These are phyloP conservation scores for Fusarium sacchari DNA, from an alignment of 2,329 filamentous ascomycete genomes.

Conservation along the genomic window DNA sequence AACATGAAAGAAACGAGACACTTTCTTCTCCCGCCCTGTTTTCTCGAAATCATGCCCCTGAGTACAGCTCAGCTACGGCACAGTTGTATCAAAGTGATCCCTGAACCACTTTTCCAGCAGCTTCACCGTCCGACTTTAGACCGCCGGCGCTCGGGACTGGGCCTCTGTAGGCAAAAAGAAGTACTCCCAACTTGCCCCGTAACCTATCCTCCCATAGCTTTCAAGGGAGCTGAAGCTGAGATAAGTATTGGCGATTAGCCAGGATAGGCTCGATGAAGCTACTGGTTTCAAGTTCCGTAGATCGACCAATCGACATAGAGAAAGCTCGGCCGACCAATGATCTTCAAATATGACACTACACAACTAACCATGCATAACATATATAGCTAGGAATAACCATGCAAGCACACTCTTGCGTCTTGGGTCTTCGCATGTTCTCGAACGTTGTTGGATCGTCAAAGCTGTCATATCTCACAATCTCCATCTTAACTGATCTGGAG, in stretches of 20 bases:
- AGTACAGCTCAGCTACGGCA: not conserved
- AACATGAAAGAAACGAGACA: not conserved
- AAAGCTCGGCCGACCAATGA: not conserved
- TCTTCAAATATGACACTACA: not conserved
- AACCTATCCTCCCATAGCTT: not conserved
- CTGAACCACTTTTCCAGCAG: too few relatives aligned
- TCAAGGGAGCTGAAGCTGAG: not conserved
- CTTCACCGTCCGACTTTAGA: not conserved
- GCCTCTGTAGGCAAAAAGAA: not conserved
- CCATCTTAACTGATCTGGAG: not conserved
- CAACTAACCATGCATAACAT: constrained; percentile 9
- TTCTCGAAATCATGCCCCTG: not conserved
- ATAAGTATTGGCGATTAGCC: not conserved
- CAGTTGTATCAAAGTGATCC: not conserved
- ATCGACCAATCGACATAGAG: constrained; percentile 17
- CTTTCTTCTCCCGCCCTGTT: not conserved
- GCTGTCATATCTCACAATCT: not conserved
- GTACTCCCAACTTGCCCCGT: not conserved
- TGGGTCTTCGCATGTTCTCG: not conserved
- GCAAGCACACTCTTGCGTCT: not conserved
- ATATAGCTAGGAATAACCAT: not conserved
- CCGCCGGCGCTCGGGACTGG: not conserved
- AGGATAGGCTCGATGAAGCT: constrained; percentile 7
- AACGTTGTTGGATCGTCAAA: not conserved
- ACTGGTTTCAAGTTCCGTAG: not conserved